Evolutionary conservation across 805 yeast species (phyloP).

Genomic region (Metschnikowia drakensbergensis): DNA sequence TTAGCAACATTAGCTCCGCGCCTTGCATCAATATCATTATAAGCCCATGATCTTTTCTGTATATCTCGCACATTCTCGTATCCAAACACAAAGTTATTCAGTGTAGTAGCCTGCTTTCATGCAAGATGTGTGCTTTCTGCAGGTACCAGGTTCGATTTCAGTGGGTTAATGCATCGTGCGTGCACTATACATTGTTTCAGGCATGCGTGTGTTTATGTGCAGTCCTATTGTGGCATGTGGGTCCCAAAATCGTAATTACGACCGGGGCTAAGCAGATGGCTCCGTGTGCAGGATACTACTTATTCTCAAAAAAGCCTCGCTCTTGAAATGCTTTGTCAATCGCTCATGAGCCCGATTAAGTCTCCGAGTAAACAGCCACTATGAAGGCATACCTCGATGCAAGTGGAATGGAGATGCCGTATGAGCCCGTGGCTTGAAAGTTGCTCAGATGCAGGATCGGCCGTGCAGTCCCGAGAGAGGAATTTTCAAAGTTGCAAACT

Average conservation of each 20-base stretch:
- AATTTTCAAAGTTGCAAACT: no score
- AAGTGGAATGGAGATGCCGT: no score
- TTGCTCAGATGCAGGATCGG: no score
- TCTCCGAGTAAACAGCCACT: no score
- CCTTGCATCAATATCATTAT: not conserved
- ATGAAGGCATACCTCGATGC: no score
- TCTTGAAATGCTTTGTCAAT: no score
- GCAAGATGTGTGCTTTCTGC: not conserved
- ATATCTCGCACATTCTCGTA: not conserved
- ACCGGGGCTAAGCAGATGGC: not conserved
- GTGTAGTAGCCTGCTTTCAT: not conserved
- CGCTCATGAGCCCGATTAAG: no score
- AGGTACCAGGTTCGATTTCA: not conserved
- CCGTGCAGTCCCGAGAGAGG: no score
- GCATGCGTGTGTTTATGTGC: not conserved
- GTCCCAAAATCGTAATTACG: not conserved
- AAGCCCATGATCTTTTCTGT: no score
- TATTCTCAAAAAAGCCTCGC: no score
- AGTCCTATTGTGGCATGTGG: no score
- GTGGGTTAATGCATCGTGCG: not conserved
- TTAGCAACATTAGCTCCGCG: not conserved
- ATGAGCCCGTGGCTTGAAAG: no score
- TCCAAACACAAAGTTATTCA: not conserved
- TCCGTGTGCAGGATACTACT: not conserved
- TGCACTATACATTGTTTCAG: not conserved